Conservation (phyloP, 306 rosid genomes). For the Quercus dentata region DNA sequence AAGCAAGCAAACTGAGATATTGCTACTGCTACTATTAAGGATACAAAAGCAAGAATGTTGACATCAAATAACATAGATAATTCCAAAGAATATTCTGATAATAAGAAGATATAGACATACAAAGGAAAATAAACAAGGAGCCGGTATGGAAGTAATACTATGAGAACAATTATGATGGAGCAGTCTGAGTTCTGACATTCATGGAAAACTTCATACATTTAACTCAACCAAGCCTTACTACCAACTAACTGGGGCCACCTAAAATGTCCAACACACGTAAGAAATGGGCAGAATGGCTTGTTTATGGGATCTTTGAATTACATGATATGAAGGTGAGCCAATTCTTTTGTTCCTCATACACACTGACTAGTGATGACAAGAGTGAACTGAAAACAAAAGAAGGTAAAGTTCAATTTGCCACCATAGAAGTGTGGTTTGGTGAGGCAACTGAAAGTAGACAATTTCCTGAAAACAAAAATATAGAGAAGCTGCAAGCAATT, state of each 20-base stretch:
- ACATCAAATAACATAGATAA: neutral
- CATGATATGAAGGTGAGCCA: constrained; percentile 6
- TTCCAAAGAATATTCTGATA: neutral
- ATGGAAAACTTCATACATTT: neutral
- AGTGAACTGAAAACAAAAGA: neutral
- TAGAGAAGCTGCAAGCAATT: constrained; percentile 4
- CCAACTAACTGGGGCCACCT: neutral
- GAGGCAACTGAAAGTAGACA: constrained; percentile 2
- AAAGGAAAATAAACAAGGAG: neutral
- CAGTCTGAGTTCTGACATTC: neutral
- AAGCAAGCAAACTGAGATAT: constrained; percentile 6
- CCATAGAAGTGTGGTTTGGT: neutral
- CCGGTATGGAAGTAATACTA: neutral
- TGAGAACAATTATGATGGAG: neutral
- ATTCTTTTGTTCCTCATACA: neutral
- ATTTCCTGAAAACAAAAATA: constrained; percentile 12
- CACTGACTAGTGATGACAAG: neutral
- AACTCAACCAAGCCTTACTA: neutral
- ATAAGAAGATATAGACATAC: neutral
- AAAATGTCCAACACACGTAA: neutral
- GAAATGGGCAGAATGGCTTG: neutral
- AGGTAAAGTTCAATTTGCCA: constrained; percentile 8
- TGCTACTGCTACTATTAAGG: neutral
- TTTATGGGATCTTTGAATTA: neutral
- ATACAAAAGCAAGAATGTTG: neutral